phyloP scores from a whole-genome alignment of 352 stramenopile species.

The Phytophthora capsici region DNA sequence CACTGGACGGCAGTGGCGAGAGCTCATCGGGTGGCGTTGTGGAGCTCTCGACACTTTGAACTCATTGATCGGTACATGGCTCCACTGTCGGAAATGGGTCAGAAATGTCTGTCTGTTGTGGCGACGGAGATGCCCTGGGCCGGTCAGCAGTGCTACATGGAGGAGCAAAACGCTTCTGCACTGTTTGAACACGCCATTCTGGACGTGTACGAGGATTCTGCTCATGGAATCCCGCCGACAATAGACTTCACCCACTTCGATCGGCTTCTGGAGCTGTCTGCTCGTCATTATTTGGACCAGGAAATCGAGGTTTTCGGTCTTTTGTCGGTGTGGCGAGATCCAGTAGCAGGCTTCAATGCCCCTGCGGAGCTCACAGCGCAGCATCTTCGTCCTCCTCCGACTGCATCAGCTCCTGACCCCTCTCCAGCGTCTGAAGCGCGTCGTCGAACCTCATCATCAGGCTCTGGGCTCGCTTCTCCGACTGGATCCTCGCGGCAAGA shows the following conservation, averaged over 20 bases:
- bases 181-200: slow-evolving; percentile 76
- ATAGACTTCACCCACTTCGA: slow-evolving; percentile 81
- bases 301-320: slow-evolving; percentile 84
- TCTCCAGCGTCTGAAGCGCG: slow-evolving; percentile 19
- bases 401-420: slow-evolving; percentile 27
- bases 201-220: slow-evolving; percentile 60
- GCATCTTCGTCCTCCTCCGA: slow-evolving; percentile 34
- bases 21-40: slow-evolving; percentile 55
- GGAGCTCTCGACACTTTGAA: slow-evolving; percentile 73
- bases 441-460: slow-evolving; percentile 28
- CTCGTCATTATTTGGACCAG: slow-evolving; percentile 55
- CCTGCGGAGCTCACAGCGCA: slow-evolving; percentile 50
- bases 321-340: slow-evolving; percentile 72
- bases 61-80: slow-evolving; percentile 73
- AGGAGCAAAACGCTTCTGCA: slow-evolving; percentile 67
- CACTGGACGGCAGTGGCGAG: slow-evolving; percentile 70
- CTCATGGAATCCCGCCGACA: slow-evolving; percentile 41
- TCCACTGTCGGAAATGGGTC: slow-evolving; percentile 63
- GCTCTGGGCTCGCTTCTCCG: slow-evolving; percentile 23
- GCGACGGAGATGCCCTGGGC: slow-evolving; percentile 81
- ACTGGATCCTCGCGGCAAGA: slow-evolving; percentile 24
- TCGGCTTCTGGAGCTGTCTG: slow-evolving; percentile 57
- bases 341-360: slow-evolving; percentile 61
- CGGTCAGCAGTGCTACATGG: slow-evolving; percentile 79
- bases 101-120: slow-evolving; percentile 79